Evolutionary conservation across 2,329 filamentous ascomycete genomes (phyloP), one percentile per base, ranked within the genome.

Genomic region (Ramularia endophylla): DNA sequence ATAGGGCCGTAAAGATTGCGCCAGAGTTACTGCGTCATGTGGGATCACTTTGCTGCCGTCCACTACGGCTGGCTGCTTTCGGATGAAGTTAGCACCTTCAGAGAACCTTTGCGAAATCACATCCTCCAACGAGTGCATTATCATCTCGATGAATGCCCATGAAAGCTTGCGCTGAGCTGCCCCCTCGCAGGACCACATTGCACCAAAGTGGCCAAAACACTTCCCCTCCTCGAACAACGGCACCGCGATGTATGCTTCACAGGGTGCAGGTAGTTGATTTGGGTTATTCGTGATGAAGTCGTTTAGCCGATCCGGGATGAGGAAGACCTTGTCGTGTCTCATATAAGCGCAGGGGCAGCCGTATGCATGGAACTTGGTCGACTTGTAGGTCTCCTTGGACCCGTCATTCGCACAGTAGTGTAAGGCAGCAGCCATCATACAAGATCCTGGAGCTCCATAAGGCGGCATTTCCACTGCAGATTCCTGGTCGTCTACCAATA

Each of bases 301-400:
- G 39, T 68, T 69, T 33, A 85, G 61, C 30, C 71, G 69, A 41
- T 83, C 76, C 1, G 81, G 78, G 16, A 86, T 77, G 42, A 85
- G 63, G 57, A 83, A 81, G 37, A 83, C 77, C 59, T 84, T 83
- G 64, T 84, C 80, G 57, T 85, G 77, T 51, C 76, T 78, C 81
- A 85, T 84, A 57, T 82, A 75, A 27, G 74, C 74, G 60, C 81
- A 81, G 4, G 81, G 80, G 48, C 79, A 78, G 17, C 72, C 77
- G 51, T 80, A 81, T 27, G 78, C 75, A 52, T 78, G 73, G 60
- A 81, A 83, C 49, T 78, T 77, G 63, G 77, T 76, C 53, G 83
- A 74, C 47, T 73, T 72, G 51, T 78, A 66, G 37, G 78, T 69
- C 17, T 71, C 66, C 71, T 69, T 38, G 65, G 66, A 40, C 71